Base-by-base conservation (phyloP, 164 flowering plant genomes). In the Warburgia ugandensis region DNA sequence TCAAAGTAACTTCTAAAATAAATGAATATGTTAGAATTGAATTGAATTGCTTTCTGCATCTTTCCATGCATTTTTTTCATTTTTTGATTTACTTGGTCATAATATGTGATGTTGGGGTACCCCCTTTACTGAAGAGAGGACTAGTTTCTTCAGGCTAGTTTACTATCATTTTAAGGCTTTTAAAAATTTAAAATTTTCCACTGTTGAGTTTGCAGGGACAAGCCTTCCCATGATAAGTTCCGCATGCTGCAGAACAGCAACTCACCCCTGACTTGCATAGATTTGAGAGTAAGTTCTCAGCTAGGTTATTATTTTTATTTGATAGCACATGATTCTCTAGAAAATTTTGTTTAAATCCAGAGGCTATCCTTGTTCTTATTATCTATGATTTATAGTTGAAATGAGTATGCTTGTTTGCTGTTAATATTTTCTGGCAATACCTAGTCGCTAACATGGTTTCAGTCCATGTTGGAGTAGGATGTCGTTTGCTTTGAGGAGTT, bases 401-500 rank as follows among this genome's bases (percentile, higher is more conserved):
- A 38, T 38, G 19, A 14, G 25, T 23, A 21, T 43, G 16, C 47
- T 0, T 20, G 13, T 31, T 8, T 11, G 38, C 4, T 48, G 13
- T n/a, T 51, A 23, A 13, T 39, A 12, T 8, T 25, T 8, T 9
- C 30, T 32, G 22, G 6, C n/a, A 22, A 29, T 54, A 35, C 45
- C 22, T 32, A 23, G 31, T 41, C 31, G 35, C 69, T 64, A 13
- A 64, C 37, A 48, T 62, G 58, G 40, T 60, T 62, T 11, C 32
- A 49, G 48, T 52, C 29, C 55, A 20, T 66, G 40, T 55, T 71
- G 59, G 29, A 70, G 61, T 71, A 92, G 99, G 95, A 83, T 64
- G 65, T 85, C 55, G 48, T 82, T 14, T 80, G 72, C 63, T 79
- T 65, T 54, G 84, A 83, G 60, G 81, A 69, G 71, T 84, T 88